These are phyloP conservation scores for Naumovozyma dairenensis DNA, from an alignment of 805 yeast species.

Conservation along the genomic window DNA sequence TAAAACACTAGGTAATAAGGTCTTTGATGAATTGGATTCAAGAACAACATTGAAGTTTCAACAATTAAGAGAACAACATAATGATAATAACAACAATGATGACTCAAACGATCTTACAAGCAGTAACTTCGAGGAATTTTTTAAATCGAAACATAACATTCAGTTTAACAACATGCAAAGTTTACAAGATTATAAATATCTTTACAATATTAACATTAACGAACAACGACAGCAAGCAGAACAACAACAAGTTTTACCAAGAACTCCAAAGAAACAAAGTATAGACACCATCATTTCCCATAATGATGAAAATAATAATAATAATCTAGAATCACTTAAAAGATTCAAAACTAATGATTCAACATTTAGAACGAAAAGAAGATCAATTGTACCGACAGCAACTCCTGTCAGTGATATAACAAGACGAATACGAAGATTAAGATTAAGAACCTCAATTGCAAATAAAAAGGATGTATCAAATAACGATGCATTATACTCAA, in stretches of 20 bases:
- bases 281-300: conserved; percentile 1
- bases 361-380: not conserved
- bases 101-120: not conserved
- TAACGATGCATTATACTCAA: conserved; percentile 5
- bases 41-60: conserved; percentile 23
- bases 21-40: conserved; percentile 28
- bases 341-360: conserved; percentile 4
- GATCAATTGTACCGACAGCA: conserved; percentile 1
- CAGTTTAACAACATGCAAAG: conserved; percentile 29
- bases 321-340: conserved; percentile 4
- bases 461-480: conserved; percentile 5
- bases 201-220: too few relatives aligned
- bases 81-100: not conserved
- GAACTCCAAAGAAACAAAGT: conserved; percentile 9
- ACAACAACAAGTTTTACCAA: conserved; percentile 2
- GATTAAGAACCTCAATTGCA: conserved; percentile 12
- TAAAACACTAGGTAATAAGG: conserved; percentile 27
- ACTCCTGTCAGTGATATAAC: conserved; percentile 20
- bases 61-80: conserved; percentile 5
- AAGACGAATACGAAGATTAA: conserved; percentile 19
- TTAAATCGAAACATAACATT: conserved; percentile 15
- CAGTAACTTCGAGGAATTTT: conserved; percentile 4
- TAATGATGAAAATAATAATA: not conserved
- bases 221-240: not conserved
- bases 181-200: conserved; percentile 24